Evolutionary conservation across 1,284 basidiomycete genomes (phyloP), one percentile per base, ranked within the genome.

Genomic region (Ustilago tritici): DNA sequence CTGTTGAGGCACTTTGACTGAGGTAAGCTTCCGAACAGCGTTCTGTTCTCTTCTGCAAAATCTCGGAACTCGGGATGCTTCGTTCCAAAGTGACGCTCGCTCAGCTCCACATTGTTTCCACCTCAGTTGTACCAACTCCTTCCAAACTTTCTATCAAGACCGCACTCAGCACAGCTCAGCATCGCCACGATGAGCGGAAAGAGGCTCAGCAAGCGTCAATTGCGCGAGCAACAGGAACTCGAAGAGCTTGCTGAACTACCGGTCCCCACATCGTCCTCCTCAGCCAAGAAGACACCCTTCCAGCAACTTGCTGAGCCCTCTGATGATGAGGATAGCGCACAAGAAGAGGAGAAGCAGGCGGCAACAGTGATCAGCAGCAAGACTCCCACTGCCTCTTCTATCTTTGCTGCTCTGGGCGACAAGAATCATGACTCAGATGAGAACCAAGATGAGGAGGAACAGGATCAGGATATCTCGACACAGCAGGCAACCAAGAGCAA

Each of bases 151-250:
- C 10, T 41, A 34, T 32, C 43, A 43, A 23, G 32, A 46, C 34
- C 23, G 23, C 14, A n/a, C 32, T 49, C 43, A 17, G 4, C 34
- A 31, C 32, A 34, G 15, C 32, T 49, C 43, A 2, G 35, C 46
- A 4, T 14, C 14, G 15, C 35, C 23, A 67, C 23, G 23, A 82
- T 81, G 81, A 79, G 77, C 63, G 61, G 58, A 19, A 82, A 82
- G 38, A 56, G 82, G 54, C 78, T 84, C 64, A 82, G 76, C 61
- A 84, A 84, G 56, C 65, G 84, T 15, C 80, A 85, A 63, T 61
- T 74, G 58, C 77, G 84, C 34, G 74, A 83, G 69, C 77, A 81
- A 65, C 78, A 84, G 40, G 82, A 85, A 49, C 79, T 85, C 17
- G 58, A 80, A 34, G 65, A 82, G 56, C 75, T 84, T 11, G 75